phyloP scores from a whole-genome alignment of 106 monocot species.

The Dendrobium officinale region DNA sequence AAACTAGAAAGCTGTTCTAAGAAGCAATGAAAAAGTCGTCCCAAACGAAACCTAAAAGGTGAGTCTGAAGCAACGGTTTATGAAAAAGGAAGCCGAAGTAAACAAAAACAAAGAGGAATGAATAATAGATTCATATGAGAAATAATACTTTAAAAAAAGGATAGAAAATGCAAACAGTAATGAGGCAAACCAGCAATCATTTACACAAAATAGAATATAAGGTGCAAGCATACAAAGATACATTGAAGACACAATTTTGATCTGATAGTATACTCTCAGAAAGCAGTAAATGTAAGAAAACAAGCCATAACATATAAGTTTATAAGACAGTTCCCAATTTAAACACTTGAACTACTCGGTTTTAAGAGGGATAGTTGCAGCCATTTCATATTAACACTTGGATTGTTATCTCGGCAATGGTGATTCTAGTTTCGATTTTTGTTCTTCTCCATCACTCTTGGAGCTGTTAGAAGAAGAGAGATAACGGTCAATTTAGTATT shows the following conservation, averaged over 20 bases:
- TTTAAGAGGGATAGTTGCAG: conserved; percentile 12
- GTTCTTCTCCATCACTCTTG: conserved; percentile 51
- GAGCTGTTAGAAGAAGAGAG: conserved; percentile 20
- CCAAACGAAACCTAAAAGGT: too few species aligned
- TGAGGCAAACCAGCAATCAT: conserved; percentile 15
- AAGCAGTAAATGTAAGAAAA: conserved; percentile 9
- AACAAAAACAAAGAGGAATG: too few species aligned
- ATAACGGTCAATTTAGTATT: background rate
- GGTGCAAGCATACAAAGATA: conserved; percentile 9
- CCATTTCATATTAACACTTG: conserved; percentile 1
- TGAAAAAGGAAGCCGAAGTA: background rate
- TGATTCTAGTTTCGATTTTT: conserved; percentile 30
- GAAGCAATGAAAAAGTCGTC: too few species aligned
- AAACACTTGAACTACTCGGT: conserved; percentile 8
- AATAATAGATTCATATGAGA: background rate
- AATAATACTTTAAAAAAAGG: background rate
- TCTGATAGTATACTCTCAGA: background rate
- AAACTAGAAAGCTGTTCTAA: too few species aligned
- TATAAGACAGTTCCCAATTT: conserved; percentile 9
- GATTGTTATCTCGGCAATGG: background rate
- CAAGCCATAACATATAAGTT: conserved; percentile 15
- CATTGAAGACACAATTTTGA: background rate
- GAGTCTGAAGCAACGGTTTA: too few species aligned
- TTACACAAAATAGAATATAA: conserved; percentile 20
- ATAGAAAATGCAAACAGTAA: conserved; percentile 13